Conservation (phyloP, 257 asterid species). For the Apocynum venetum region DNA sequence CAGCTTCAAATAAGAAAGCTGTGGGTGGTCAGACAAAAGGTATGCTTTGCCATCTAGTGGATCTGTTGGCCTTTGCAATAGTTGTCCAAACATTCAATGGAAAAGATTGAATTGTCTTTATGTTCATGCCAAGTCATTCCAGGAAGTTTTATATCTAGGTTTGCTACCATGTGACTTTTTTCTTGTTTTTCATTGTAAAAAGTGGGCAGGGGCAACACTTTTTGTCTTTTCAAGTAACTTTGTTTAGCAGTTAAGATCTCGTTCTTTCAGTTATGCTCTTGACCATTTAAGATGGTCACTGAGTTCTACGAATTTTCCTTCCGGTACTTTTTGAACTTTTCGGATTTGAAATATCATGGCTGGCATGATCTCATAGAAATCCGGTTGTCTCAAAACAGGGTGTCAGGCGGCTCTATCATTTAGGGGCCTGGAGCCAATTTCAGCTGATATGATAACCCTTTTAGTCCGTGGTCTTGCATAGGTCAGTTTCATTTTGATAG, state of each 20-base stretch:
- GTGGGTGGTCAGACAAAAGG: constrained; percentile 63
- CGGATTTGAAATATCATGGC: constrained; percentile 27
- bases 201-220: constrained; percentile 28
- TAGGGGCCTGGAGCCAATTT: constrained; percentile 84
- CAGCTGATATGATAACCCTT: constrained; percentile 83
- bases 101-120: not conserved
- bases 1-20: constrained; percentile 85
- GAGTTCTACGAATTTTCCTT: constrained; percentile 42
- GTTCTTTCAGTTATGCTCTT: constrained; percentile 20
- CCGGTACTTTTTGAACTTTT: constrained; percentile 31
- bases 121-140: not conserved
- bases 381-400: constrained; percentile 97
- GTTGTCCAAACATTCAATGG: not conserved
- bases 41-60: constrained; percentile 21
- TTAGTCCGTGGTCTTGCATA: constrained; percentile 77
- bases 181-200: constrained; percentile 31
- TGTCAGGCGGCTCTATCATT: constrained; percentile 77
- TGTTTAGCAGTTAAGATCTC: constrained; percentile 22
- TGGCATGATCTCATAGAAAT: constrained; percentile 56
- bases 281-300: constrained; percentile 42
- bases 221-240: constrained; percentile 35
- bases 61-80: constrained; percentile 16
- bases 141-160: not conserved
- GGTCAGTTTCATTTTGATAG: constrained; percentile 79
- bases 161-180: constrained; percentile 20